Base-by-base conservation (phyloP, 306 rosid genomes). In the Lathyrus oleraceus region DNA sequence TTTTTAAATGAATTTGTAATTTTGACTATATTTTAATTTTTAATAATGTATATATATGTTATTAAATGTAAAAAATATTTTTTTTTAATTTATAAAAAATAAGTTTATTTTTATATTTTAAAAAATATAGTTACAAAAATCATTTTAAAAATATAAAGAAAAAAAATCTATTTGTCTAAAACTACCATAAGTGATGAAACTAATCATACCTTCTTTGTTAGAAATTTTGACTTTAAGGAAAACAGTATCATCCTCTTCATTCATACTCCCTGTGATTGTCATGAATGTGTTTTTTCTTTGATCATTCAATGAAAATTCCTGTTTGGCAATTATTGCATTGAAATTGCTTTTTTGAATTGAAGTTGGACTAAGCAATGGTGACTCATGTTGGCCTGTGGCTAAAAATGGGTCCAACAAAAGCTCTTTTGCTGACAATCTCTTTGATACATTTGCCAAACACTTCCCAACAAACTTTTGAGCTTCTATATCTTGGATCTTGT, bases 321-420 rank as follows among this genome's bases (percentile, higher is more conserved):
- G 71, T 61, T 59, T 73, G 60, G 67, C 39, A 28, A 45, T 51
- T 51, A 5, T 3, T 15, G 59, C 60, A 70, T 56, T 28, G 25
- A 69, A 60, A 27, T 60, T 48, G 23, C 72, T 35, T 0, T 23
- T 57, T 0, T 32, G 73, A 47, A 17, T 49, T 21, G 53, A 73
- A 14, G 54, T 63, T 59, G 70, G 79, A 65, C 75, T 67, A 10
- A 74, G 70, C 42, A 47, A 40, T 30, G 74, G 80, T 6, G 70
- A 30, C n/a, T 71, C 80, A 61, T 68, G 81, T 48, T 83, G 82
- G 47, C 73, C 77, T n/a, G 19, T 51, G 14, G 87, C 88, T 63
- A 88, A 76, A 87, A 90, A 93, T 6, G 96, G 91, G 32, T 87
- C 96, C 42, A 87, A 70, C 83, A 93, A 84, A 67, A 93, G 97